These are phyloP conservation scores for Cryphonectria japonica DNA, from an alignment of 2,329 filamentous ascomycete genomes.

Conservation along the genomic window DNA sequence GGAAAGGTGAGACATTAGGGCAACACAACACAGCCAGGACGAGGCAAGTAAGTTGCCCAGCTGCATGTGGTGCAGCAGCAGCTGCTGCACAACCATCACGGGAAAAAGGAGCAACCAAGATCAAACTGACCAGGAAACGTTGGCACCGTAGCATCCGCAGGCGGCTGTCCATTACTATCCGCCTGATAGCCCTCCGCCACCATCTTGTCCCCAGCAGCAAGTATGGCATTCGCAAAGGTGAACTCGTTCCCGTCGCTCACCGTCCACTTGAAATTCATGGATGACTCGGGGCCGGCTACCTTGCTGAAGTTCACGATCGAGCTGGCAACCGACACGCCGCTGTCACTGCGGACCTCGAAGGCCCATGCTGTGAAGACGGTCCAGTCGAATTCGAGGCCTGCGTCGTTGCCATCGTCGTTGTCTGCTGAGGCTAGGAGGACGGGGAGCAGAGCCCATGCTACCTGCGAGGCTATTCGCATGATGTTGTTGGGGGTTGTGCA, in stretches of 20 bases:
- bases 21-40: no score
- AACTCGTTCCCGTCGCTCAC: not conserved
- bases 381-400: not conserved
- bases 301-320: conserved; percentile 4
- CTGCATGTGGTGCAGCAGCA: not conserved
- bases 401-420: no score
- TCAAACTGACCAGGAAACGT: not conserved
- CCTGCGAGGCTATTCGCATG: conserved; percentile 5
- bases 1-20: not conserved
- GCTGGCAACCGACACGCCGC: not conserved
- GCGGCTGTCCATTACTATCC: not conserved
- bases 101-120: not conserved
- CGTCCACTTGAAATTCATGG: not conserved
- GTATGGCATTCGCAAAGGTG: not conserved
- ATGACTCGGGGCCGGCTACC: not conserved
- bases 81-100: not conserved
- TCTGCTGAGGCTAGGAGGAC: not conserved
- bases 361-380: not conserved
- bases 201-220: not conserved
- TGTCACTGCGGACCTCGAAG: not conserved
- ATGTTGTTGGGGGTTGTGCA: not conserved
- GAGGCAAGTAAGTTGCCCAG: not conserved
- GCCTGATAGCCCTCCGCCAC: not conserved
- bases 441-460: not conserved
- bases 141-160: not conserved